Evolutionary conservation across 495 filamentous ascomycete genomes (phyloP), one percentile per base, ranked within the genome.

Genomic region (Apiosordaria backusii): DNA sequence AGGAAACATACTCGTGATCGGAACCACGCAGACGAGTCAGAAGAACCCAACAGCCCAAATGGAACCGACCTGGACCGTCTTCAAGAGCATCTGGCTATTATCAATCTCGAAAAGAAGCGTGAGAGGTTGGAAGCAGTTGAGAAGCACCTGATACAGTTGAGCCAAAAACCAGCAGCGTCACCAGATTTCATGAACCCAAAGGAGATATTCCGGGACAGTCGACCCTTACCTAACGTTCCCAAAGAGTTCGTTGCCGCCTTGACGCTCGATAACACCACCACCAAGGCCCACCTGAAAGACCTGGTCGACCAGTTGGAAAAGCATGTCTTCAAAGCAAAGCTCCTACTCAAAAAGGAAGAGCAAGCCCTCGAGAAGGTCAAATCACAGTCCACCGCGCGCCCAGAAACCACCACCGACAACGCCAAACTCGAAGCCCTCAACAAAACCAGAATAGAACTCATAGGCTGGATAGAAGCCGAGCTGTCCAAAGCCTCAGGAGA

Each of bases 401-500:
- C 76, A 26, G 71, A 72, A 18, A 68, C 27, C 25, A 59, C 80
- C 45, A 70, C 75, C 21, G 70, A 74, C 1, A 68, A 72, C 65
- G 74, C 79, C 3, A 81, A 80, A 45, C 64, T 80, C 35, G 83
- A 80, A 64, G 87, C 87, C 16, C 69, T 82, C 50, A 79, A 77
- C 23, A 72, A 68, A n/a, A 86, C 87, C 3, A 80, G 89, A 24
- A 83, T 86, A 70, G 87, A 87, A 60, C 76, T 92, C 62, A 88
- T 91, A 50, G 81, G 82, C 68, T 92, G 89, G 89, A 88, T 92
- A 23, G 89, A 92, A 72, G 78, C 81, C 15, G 88, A 89, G 66
- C 77, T 92, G 7, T 78, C 81, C 27, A 84, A 80, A 62, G 85
- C 84, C 23, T 73, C 69, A 21, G 82, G 78, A 10, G 81, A 81